Conservation (phyloP, 176 grass and related monocot genomes). For the Juncus effusus region DNA sequence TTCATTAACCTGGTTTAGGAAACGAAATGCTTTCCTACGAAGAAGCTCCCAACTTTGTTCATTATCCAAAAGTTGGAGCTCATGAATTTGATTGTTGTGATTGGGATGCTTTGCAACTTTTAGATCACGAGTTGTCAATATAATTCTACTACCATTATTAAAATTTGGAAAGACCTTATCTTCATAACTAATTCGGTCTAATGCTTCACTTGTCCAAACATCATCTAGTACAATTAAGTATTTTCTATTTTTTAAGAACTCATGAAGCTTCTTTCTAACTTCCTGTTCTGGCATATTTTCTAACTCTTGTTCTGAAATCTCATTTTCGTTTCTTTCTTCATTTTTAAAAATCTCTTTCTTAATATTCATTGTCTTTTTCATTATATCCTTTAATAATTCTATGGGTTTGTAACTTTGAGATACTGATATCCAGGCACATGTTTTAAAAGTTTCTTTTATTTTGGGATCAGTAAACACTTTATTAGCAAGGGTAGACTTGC, state of each 20-base stretch:
- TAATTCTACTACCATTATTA: neutral
- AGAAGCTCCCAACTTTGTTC: neutral
- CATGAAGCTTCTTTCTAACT: too few species aligned
- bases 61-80: neutral
- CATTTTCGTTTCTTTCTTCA: too few species aligned
- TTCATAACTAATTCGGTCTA: too few species aligned
- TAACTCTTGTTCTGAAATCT: slow-evolving; percentile 11
- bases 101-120: neutral
- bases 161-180: neutral
- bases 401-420: too few species aligned
- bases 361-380: neutral
- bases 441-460: neutral
- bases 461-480: too few species aligned
- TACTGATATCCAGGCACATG: neutral
- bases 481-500: too few species aligned
- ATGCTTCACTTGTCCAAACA: too few species aligned
- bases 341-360: too few species aligned
- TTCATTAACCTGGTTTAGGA: neutral
- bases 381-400: too few species aligned
- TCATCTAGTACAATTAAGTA: too few species aligned
- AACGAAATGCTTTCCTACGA: neutral
- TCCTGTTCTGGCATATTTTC: neutral
- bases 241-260: too few species aligned
- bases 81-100: neutral
- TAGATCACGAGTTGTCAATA: neutral